These are phyloP conservation scores for Platanthera guangdongensis DNA, from an alignment of 106 monocot species.

Conservation along the genomic window DNA sequence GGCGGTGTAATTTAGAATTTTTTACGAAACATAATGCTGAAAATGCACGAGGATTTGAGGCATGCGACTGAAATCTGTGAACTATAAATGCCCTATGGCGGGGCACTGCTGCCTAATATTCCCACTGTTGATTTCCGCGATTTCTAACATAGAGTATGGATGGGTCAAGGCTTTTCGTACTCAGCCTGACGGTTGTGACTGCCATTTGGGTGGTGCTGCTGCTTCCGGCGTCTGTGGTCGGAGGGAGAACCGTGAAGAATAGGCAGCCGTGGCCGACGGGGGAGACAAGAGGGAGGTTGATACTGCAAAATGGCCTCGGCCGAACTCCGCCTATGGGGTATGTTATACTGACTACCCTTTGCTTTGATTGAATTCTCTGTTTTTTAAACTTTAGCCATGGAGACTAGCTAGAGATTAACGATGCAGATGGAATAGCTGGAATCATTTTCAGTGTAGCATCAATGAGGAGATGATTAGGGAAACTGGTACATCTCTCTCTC, in stretches of 20 bases:
- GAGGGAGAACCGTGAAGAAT: neutral
- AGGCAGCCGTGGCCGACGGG: neutral
- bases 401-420: neutral
- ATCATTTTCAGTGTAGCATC: conserved; percentile 66
- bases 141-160: neutral
- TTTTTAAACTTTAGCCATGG: neutral
- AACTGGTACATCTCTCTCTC: conserved; percentile 36
- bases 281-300: neutral
- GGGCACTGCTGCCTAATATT: too few species aligned
- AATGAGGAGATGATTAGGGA: conserved; percentile 51
- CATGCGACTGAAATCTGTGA: too few species aligned
- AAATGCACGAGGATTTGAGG: too few species aligned
- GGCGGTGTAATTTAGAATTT: too few species aligned
- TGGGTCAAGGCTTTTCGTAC: neutral
- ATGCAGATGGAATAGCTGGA: conserved; percentile 85
- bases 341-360: neutral
- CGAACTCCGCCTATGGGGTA: conserved; percentile 19
- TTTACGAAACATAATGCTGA: too few species aligned
- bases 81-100: too few species aligned
- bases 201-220: neutral
- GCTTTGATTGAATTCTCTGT: neutral
- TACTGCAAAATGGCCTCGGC: conserved; percentile 12
- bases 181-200: neutral
- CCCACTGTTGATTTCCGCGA: neutral
- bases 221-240: neutral